These are phyloP conservation scores for Ilyonectria robusta DNA, from an alignment of 2,329 filamentous ascomycete species.

Conservation along the genomic window DNA sequence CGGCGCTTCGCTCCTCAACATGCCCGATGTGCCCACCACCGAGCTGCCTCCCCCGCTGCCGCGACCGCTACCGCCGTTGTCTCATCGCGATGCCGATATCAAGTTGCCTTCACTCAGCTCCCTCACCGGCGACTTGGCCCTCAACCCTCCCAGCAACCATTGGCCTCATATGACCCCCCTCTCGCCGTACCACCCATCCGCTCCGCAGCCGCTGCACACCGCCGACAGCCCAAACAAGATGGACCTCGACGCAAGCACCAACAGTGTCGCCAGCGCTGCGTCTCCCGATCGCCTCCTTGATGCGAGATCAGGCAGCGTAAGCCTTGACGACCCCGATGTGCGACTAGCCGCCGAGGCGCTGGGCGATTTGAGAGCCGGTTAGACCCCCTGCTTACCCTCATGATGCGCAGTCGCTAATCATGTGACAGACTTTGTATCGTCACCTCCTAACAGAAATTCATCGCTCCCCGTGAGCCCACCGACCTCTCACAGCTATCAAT, in stretches of 20 bases:
- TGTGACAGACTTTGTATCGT: conserved; percentile 74
- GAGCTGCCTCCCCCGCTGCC: conserved; percentile 44
- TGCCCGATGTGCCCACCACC: conserved; percentile 48
- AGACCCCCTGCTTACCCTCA: conserved; percentile 13
- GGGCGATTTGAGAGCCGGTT: conserved; percentile 81
- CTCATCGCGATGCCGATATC: conserved; percentile 47
- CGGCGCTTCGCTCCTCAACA: conserved; percentile 45
- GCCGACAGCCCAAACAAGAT: conserved; percentile 63
- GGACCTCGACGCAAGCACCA: conserved; percentile 63
- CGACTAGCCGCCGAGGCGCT: conserved; percentile 81
- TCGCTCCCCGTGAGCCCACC: conserved; percentile 57
- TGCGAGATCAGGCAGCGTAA: conserved; percentile 66
- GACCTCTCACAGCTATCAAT: conserved; percentile 51
- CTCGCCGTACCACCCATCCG: conserved; percentile 57
- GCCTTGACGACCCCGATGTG: conserved; percentile 76
- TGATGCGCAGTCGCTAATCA: conserved; percentile 26
- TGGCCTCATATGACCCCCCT: conserved; percentile 67
- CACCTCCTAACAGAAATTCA: conserved; percentile 65
- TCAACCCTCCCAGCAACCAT: conserved; percentile 40
- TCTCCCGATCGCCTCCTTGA: conserved; percentile 63
- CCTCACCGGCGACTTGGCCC: conserved; percentile 50
- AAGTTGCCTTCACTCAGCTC: conserved; percentile 56
- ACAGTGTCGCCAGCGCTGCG: conserved; percentile 57
- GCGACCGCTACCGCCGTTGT: conserved; percentile 35
- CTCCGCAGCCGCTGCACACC: conserved; percentile 48